These are phyloP conservation scores for Aspergillus sp. DNA, from an alignment of 2,329 filamentous ascomycete species.

Conservation along the genomic window DNA sequence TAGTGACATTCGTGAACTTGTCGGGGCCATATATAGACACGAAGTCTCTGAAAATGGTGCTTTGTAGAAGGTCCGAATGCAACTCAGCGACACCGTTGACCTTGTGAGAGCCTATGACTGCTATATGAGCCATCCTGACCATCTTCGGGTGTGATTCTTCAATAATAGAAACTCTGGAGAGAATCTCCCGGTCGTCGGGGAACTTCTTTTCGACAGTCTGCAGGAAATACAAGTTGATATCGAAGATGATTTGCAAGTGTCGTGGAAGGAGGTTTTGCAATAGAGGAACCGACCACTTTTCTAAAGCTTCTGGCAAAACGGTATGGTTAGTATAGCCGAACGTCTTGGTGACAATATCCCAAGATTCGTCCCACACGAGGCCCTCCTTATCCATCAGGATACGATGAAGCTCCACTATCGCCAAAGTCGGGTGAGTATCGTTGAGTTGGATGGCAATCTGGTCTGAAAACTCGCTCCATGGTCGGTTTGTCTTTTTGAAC, in stretches of 20 bases:
- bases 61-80: conserved; percentile 96
- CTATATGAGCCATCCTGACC: conserved; percentile 94
- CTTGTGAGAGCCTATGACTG: conserved; percentile 97
- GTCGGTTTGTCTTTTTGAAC: conserved; percentile 94
- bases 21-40: conserved; percentile 91
- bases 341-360: conserved; percentile 73
- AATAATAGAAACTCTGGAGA: conserved; percentile 89
- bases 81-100: conserved; percentile 98
- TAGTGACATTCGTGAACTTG: conserved; percentile 98
- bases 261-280: conserved; percentile 90
- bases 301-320: conserved; percentile 90
- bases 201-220: conserved; percentile 87
- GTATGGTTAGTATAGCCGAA: conserved; percentile 99
- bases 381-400: conserved; percentile 88
- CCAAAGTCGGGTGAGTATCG: conserved; percentile 94
- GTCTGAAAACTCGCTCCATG: conserved; percentile 89
- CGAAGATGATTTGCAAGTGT: conserved; percentile 95
- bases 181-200: conserved; percentile 83
- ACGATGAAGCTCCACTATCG: conserved; percentile 91
- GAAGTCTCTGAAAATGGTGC: conserved; percentile 99
- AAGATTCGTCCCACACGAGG: conserved; percentile 89
- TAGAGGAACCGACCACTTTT: conserved; percentile 96
- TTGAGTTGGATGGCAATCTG: conserved; percentile 98
- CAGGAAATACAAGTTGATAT: conserved; percentile 94
- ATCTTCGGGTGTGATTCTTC: conserved; percentile 97